These are phyloP conservation scores for Trichophyton mentagrophytes DNA, from an alignment of 2,329 filamentous ascomycete species.

Conservation along the genomic window DNA sequence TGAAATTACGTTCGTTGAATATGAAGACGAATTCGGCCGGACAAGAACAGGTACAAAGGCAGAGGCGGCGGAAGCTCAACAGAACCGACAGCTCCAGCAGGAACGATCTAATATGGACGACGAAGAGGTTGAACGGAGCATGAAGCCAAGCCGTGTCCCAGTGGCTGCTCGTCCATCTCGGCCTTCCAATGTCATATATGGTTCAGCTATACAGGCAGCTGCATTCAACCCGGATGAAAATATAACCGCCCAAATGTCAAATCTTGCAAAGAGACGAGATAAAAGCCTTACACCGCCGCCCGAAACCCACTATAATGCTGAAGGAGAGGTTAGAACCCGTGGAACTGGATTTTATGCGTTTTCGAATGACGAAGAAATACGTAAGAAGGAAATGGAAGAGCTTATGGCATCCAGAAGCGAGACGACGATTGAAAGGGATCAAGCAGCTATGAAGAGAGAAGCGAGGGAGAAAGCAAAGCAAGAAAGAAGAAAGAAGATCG, in stretches of 20 bases:
- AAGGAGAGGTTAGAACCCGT: slow-evolving; percentile 69
- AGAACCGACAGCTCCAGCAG: slow-evolving; percentile 22
- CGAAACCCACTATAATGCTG: slow-evolving; percentile 73
- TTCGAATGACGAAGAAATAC: slow-evolving; percentile 56
- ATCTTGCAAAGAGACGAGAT: slow-evolving; percentile 65
- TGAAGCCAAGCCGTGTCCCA: slow-evolving; percentile 13
- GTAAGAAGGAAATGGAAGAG: slow-evolving; percentile 61
- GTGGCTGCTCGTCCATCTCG: slow-evolving; percentile 33
- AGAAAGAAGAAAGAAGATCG: slow-evolving; percentile 37
- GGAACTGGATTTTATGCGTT: slow-evolving; percentile 91
- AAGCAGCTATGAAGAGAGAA: slow-evolving; percentile 45
- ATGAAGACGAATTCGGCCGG: slow-evolving; percentile 86
- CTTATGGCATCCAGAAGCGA: slow-evolving; percentile 54
- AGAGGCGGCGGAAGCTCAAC: slow-evolving; percentile 53
- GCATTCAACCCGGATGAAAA: slow-evolving; percentile 68
- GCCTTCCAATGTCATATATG: slow-evolving; percentile 64
- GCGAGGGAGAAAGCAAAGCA: slow-evolving; percentile 52
- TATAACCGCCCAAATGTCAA: slow-evolving; percentile 57
- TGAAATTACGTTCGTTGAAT: slow-evolving; percentile 60
- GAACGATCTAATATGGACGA: slow-evolving; percentile 8
- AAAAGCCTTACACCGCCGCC: slow-evolving; percentile 67
- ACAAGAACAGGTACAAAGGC: slow-evolving; percentile 57
- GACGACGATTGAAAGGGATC: slow-evolving; percentile 52
- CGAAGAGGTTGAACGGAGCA: slow-evolving; percentile 14
- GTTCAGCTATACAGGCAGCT: slow-evolving; percentile 67